These are phyloP conservation scores for Gloeophyllum trabeum DNA, from an alignment of 768 basidiomycete species.

Conservation along the genomic window DNA sequence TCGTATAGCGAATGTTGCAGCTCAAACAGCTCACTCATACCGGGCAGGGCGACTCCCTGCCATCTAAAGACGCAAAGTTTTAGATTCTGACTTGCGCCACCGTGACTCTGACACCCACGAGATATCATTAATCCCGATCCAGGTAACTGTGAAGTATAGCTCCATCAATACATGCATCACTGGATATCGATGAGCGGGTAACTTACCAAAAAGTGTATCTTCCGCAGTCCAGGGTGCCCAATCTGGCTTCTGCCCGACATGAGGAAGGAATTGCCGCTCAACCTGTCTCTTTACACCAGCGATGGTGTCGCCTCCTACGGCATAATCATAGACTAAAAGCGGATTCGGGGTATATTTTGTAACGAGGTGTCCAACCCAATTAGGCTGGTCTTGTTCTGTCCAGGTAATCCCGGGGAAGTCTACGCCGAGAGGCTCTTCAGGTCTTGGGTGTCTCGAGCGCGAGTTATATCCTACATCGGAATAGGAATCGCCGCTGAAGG, in stretches of 20 bases:
- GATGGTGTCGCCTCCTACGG: slow-evolving; percentile 38
- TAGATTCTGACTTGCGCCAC: neutral
- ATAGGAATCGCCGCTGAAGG: slow-evolving; percentile 51
- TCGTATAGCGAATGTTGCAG: slow-evolving; percentile 38
- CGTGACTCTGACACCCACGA: slow-evolving; percentile 23
- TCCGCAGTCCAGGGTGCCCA: slow-evolving; percentile 14
- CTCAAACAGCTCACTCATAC: slow-evolving; percentile 25
- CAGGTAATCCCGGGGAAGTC: slow-evolving; percentile 37
- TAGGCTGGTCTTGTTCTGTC: slow-evolving; percentile 34
- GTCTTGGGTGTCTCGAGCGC: slow-evolving; percentile 1
- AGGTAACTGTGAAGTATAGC: slow-evolving; percentile 32
- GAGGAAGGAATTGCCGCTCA: slow-evolving; percentile 23
- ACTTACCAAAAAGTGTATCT: slow-evolving; percentile 17
- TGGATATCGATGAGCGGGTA: neutral
- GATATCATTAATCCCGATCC: slow-evolving; percentile 62
- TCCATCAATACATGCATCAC: neutral
- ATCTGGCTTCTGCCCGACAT: slow-evolving; percentile 11
- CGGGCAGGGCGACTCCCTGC: too few species aligned
- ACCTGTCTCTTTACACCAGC: slow-evolving; percentile 30
- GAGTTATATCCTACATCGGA: slow-evolving; percentile 24
- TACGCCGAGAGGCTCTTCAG: slow-evolving; percentile 39
- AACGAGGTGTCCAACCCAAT: slow-evolving; percentile 56
- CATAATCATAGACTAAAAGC: slow-evolving; percentile 48
- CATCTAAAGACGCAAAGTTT: neutral
- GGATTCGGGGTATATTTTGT: slow-evolving; percentile 20